Percentiles rank a stretch among this genome's conserved stretches.
phyloP scores from a whole-genome alignment of 192 early-diverging fungal genomes.

The Gamsiella multidivaricata region DNA sequence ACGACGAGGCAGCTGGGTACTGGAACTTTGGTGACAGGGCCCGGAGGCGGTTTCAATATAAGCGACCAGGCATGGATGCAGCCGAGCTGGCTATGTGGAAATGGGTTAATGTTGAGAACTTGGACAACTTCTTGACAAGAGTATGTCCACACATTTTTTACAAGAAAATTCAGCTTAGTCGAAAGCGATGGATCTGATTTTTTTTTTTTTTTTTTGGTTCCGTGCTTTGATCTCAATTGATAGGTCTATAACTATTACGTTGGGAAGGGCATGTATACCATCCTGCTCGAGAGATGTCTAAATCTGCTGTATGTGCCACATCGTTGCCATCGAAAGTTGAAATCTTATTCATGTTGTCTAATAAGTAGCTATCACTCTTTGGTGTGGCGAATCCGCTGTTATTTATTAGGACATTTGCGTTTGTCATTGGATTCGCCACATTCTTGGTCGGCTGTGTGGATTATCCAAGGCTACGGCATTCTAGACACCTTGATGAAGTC shows the following conservation, averaged over 20 bases:
- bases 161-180: too few species aligned
- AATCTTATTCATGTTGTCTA: neutral
- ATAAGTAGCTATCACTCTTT: too few species aligned
- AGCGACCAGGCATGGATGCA: slow-evolving; percentile 56
- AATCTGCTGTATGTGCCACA: slow-evolving; percentile 79
- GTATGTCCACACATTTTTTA: slow-evolving; percentile 21
- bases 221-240: neutral
- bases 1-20: slow-evolving; percentile 20
- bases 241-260: slow-evolving; percentile 87
- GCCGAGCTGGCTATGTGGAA: slow-evolving; percentile 77
- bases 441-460: slow-evolving; percentile 94
- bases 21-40: slow-evolving; percentile 41
- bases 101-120: slow-evolving; percentile 87
- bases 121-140: slow-evolving; percentile 82
- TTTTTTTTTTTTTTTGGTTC: neutral
- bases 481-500: slow-evolving; percentile 78
- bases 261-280: slow-evolving; percentile 88
- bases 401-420: slow-evolving; percentile 76
- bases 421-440: slow-evolving; percentile 88
- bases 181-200: too few species aligned
- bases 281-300: slow-evolving; percentile 79
- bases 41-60: slow-evolving; percentile 28
- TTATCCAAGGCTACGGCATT: slow-evolving; percentile 78
- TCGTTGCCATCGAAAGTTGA: neutral
- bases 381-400: too few species aligned